Base-by-base conservation (phyloP, 163 green algal genomes). In the Smithsoniella earleae region DNA sequence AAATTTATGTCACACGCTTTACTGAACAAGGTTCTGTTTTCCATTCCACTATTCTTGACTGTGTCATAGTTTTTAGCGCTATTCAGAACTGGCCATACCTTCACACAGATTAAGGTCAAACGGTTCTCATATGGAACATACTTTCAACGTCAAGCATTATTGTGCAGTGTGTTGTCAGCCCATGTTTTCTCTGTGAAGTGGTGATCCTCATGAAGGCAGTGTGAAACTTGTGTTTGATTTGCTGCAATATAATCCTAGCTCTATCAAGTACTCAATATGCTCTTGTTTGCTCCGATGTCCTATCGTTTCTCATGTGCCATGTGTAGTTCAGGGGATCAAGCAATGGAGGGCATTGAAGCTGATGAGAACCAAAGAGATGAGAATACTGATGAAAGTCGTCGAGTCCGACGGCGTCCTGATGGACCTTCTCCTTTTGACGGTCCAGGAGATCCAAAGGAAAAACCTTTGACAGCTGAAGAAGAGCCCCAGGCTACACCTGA, bases 331-430 rank as follows among this genome's bases (percentile, higher is more conserved):
- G 58, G 10, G 16, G 58, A 8, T 69, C 30, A 22, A 38, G 27
- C 58, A 69, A 31, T 36, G 34, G 58, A 69, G 58, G 30, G 43
- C n/a, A n/a, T n/a, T n/a, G n/a, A n/a, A n/a, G n/a, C n/a, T 10
- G 58, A 69, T 34, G 58, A 69, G 25, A 69, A 69, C 43, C 30
- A 30, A 31, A 10, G 13, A 13, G 58, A 69, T n/a, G 58, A 69
- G 27, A 69, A 69, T 36, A 30, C 30, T 16, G 58, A 69, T n/a
- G 25, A 4, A 5, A 31, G 58, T 4, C 40, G 58, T 30, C 18
- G 58, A 4, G 58, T 69, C 5, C 58, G 58, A n/a, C n/a, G 58
- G 16, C 58, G 58, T 18, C 58, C 58, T 25, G 27, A 37, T 40
- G 58, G 25, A 25, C 18, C 10, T n/a, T 25, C 58, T 40, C 30